A percentile compares a stretch with the other conserved stretches of the same genome.
Evolutionary conservation across 1,284 basidiomycete genomes (phyloP).

Genomic region (Anthracocystis setariae): DNA sequence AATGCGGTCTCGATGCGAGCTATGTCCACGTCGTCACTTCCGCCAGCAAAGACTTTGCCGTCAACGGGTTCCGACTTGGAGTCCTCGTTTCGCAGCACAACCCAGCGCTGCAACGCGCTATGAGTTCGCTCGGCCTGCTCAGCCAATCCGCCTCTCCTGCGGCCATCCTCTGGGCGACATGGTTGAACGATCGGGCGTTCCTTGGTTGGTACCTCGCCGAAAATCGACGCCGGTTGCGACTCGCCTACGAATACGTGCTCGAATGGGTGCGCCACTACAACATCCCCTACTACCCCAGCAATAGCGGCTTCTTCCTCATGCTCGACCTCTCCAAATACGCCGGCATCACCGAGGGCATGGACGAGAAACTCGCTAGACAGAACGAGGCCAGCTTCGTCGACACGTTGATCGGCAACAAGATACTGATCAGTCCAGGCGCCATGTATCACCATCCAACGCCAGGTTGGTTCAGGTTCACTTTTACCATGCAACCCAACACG

Average conservation of each 20-base stretch:
- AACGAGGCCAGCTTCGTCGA: conserved; percentile 31
- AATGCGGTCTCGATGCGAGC: conserved; percentile 36
- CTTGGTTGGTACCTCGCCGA: conserved; percentile 52
- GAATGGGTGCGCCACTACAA: conserved; percentile 28
- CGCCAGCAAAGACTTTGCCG: conserved; percentile 55
- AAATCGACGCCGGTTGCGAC: conserved; percentile 36
- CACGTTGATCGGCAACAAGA: conserved; percentile 26
- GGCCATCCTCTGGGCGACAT: conserved; percentile 32
- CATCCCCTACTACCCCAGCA: conserved; percentile 41
- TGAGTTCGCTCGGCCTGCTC: conserved; percentile 30
- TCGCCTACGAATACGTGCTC: conserved; percentile 34
- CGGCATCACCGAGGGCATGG: conserved; percentile 5
- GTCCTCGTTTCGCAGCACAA: conserved; percentile 55
- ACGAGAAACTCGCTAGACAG: conserved; percentile 5
- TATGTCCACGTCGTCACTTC: conserved; percentile 55
- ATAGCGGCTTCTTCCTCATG: conserved; percentile 54
- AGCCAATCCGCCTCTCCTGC: conserved; percentile 43
- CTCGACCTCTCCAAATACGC: conserved; percentile 26
- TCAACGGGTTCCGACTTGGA: conserved; percentile 60
- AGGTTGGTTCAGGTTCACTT: conserved; percentile 57
- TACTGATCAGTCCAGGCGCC: conserved; percentile 51
- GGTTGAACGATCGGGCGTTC: conserved; percentile 40
- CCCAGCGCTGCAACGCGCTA: conserved; percentile 33
- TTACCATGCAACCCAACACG: conserved; percentile 38
- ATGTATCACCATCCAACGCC: conserved; percentile 52